These are phyloP conservation scores for Hirsutella rhossiliensis DNA, from an alignment of 2,329 filamentous ascomycete genomes.

Conservation along the genomic window DNA sequence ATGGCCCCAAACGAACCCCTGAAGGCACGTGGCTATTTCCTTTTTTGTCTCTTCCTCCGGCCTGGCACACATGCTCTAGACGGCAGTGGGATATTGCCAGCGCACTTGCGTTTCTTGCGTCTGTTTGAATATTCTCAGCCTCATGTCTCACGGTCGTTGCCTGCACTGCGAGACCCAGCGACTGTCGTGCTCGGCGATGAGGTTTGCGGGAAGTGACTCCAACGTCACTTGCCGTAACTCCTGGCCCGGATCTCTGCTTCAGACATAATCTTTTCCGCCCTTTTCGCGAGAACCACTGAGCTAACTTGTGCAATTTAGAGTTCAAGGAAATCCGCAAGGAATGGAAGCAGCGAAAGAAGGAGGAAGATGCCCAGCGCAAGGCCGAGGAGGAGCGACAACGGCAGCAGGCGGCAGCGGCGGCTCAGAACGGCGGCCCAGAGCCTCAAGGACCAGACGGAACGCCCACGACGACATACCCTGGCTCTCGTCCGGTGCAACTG, in stretches of 20 bases:
- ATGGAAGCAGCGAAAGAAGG: constrained; percentile 99
- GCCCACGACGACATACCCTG: constrained; percentile 41
- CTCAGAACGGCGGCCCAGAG: constrained; percentile 36
- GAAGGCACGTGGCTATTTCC: constrained; percentile 71
- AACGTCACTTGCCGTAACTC: too few relatives aligned
- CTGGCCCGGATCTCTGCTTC: too few relatives aligned
- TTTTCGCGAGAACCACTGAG: constrained; percentile 2
- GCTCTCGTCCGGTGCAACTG: constrained; percentile 49
- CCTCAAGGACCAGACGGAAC: constrained; percentile 29
- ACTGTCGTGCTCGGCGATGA: too few relatives aligned
- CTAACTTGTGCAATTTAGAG: constrained; percentile 42
- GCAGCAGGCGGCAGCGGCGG: constrained; percentile 35
- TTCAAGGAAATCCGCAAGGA: constrained; percentile 99
- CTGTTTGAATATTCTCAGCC: too few relatives aligned
- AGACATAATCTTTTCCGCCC: not conserved
- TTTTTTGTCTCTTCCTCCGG: not conserved
- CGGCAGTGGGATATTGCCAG: too few relatives aligned
- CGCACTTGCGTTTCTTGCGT: too few relatives aligned
- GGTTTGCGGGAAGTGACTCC: too few relatives aligned
- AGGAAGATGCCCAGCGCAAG: constrained; percentile 84
- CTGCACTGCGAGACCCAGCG: too few relatives aligned
- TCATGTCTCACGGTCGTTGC: too few relatives aligned
- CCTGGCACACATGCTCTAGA: too few relatives aligned
- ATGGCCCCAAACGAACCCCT: constrained; percentile 86
- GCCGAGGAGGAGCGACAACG: constrained; percentile 76